Evolutionary conservation across 371 early-diverging fungal genomes (phyloP), one percentile per base, ranked within the genome.

Genomic region (Apophysomyces ossiformis): DNA sequence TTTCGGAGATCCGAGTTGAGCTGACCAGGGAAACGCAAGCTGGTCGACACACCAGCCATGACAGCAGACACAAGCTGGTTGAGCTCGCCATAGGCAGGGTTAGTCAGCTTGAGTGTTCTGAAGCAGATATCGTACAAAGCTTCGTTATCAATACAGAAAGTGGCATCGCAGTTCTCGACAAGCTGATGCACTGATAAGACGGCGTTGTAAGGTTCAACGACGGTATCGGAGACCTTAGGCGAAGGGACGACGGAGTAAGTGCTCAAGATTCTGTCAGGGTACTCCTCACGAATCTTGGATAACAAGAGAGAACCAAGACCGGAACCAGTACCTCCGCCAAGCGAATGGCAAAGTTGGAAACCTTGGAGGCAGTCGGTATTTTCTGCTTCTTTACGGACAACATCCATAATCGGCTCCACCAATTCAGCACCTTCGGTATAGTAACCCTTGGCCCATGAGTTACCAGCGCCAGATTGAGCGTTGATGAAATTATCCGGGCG

Each of bases 141-240:
- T 78, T 98, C 97, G 85, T 98, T 98, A 78, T 98, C 99, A 66
- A 98, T 96, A 82, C 96, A 96, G 88, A 97, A 98, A 43, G 98
- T 96, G 75, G 92, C 92, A 82, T 95, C 94, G 61, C 92, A 87
- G 85, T 94, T 92, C 72, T 95, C 95, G 37, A 93, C 93, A 57
- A 94, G 78, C 78, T 93, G 93, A 73, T 94, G 93, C 43, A 92
- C 89, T 60, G 91, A 86, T 58, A 95, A 85, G 3, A 90, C 90
- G 38, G 94, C 94, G 74, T 95, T 95, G 81, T 95, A 95, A 16
- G 95, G 95, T 74, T 95, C 95, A 16, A 95, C 95, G 15, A 95
- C 92, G 12, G 95, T 91, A 72, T 93, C 94, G 50, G 90, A 90
- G 4, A 87, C 72, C 81, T 93, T 96, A 68, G 97, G 96, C 2